Percentiles rank a stretch among this genome's conserved stretches.
These are phyloP conservation scores for Planoprotostelium fungivorum DNA, from an alignment of 78 protist species.

Conservation along the genomic window DNA sequence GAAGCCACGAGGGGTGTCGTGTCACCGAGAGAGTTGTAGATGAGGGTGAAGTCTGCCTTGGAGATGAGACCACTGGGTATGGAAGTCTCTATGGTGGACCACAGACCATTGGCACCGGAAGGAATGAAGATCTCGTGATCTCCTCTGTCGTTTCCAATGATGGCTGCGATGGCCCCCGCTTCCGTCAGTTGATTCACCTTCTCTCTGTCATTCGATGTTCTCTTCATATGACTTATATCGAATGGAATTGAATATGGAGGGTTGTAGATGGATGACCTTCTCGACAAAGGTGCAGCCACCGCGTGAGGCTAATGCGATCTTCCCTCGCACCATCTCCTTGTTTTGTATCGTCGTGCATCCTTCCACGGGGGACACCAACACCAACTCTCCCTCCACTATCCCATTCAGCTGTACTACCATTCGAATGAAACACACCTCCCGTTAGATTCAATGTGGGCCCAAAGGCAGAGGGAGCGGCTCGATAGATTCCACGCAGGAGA, in stretches of 20 bases:
- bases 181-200: no score
- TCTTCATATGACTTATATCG: no score
- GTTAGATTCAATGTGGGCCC: background rate
- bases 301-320: background rate
- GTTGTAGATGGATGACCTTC: background rate
- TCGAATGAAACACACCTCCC: background rate
- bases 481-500: background rate
- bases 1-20: no score
- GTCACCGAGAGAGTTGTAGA: no score
- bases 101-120: no score
- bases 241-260: no score
- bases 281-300: background rate
- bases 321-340: background rate
- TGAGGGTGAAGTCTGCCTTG: no score
- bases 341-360: background rate
- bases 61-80: no score
- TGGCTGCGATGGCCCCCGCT: background rate
- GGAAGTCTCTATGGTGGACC: no score
- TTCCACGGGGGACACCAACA: background rate
- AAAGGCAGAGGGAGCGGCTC: background rate
- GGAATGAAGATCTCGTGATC: background rate
- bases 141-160: background rate
- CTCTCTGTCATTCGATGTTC: no score
- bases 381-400: background rate
- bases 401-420: background rate